A percentile compares a stretch with the other conserved stretches of the same genome.
phyloP scores from a whole-genome alignment of 129 eudicot genomes.

The Calendula officinalis region DNA sequence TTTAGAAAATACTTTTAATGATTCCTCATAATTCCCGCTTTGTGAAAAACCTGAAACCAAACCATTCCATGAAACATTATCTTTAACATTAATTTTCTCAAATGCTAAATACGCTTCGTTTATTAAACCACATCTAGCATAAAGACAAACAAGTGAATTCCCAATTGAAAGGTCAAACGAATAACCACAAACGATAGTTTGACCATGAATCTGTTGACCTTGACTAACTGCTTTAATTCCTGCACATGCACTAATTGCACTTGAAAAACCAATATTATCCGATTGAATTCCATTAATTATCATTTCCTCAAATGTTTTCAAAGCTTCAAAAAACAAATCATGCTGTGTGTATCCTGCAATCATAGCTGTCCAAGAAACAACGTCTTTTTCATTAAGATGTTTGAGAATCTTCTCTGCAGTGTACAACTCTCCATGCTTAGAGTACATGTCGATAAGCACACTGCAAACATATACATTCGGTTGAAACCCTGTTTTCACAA shows the following conservation, averaged over 20 bases:
- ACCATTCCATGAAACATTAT: constrained; percentile 83
- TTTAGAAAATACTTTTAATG: constrained; percentile 57
- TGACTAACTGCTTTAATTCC: constrained; percentile 76
- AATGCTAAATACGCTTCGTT: constrained; percentile 70
- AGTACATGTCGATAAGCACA: constrained; percentile 93
- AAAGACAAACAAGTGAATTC: constrained; percentile 78
- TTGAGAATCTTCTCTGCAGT: constrained; percentile 65
- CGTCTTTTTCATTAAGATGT: constrained; percentile 65
- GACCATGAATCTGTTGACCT: constrained; percentile 86
- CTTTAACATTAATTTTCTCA: constrained; percentile 56
- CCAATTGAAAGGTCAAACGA: constrained; percentile 75
- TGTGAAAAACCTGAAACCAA: constrained; percentile 89
- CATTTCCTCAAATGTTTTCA: constrained; percentile 79
- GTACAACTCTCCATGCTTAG: constrained; percentile 77
- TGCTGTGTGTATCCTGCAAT: constrained; percentile 83
- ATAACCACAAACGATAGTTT: constrained; percentile 63
- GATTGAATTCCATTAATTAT: constrained; percentile 55
- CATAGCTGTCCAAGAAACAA: constrained; percentile 98
- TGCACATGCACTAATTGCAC: constrained; percentile 92
- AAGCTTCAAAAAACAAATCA: constrained; percentile 67
- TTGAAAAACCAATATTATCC: constrained; percentile 84
- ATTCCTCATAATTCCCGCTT: constrained; percentile 73
- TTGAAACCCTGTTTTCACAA: constrained; percentile 78
- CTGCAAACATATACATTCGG: constrained; percentile 84
- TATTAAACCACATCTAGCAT: constrained; percentile 84